These are phyloP conservation scores for Rugonectria rugulosa DNA, from an alignment of 2,329 filamentous ascomycete genomes.

Conservation along the genomic window DNA sequence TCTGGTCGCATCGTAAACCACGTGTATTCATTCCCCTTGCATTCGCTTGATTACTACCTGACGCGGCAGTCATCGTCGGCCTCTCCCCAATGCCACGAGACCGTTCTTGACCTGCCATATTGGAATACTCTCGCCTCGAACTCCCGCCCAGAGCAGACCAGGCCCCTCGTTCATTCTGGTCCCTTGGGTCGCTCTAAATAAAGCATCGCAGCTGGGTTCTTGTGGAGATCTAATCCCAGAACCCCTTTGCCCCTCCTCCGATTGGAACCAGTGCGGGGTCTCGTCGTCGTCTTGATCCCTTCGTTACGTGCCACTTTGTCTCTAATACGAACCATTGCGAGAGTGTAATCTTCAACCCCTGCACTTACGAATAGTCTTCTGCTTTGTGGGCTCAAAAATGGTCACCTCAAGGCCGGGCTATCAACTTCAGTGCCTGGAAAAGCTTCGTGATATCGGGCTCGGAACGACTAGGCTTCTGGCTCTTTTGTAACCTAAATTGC, in stretches of 20 bases:
- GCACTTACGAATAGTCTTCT: too few species aligned
- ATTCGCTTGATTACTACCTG: not conserved
- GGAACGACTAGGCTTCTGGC: too few species aligned
- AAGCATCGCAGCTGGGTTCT: constrained; percentile 5
- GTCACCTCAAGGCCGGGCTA: too few species aligned
- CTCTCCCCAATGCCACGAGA: not conserved
- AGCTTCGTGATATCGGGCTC: too few species aligned
- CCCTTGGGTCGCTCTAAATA: constrained; percentile 8
- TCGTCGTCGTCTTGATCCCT: not conserved
- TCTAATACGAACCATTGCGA: not conserved
- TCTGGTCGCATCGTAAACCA: not conserved
- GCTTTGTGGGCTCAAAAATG: too few species aligned
- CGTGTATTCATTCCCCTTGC: not conserved
- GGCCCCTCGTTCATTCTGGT: not conserved
- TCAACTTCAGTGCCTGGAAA: too few species aligned
- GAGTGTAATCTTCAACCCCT: too few species aligned
- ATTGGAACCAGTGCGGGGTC: constrained; percentile 14
- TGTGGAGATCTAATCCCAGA: constrained; percentile 12
- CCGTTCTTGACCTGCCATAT: not conserved
- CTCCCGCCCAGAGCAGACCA: not conserved
- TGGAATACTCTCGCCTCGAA: not conserved
- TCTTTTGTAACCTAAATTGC: too few species aligned
- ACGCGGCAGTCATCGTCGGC: not conserved
- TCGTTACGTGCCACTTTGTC: not conserved
- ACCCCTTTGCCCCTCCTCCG: constrained; percentile 3